Conservation (phyloP, 2,329 filamentous ascomycete species). For the Fusarium sacchari region DNA sequence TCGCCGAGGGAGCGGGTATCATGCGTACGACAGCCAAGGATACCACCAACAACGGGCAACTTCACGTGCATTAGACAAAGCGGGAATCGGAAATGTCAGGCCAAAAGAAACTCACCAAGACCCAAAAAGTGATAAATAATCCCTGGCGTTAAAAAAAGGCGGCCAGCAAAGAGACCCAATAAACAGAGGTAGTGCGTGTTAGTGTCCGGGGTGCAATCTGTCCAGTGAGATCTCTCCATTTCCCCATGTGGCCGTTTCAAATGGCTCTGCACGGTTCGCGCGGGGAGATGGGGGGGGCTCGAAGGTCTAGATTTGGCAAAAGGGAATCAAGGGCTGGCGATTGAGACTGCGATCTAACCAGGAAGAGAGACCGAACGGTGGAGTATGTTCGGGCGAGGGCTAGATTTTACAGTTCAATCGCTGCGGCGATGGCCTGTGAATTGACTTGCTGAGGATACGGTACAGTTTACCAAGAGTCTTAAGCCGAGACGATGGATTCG, state of each 20-base stretch:
- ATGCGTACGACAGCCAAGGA: neutral
- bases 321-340: neutral
- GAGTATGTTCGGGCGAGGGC: neutral
- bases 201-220: slow-evolving; percentile 5
- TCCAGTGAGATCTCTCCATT: slow-evolving; percentile 23
- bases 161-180: neutral
- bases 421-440: too few species aligned
- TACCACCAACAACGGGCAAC: neutral
- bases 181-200: neutral
- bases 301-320: slow-evolving; percentile 9
- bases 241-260: slow-evolving; percentile 35
- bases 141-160: neutral
- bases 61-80: slow-evolving; percentile 4
- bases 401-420: neutral
- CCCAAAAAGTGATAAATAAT: neutral
- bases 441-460: neutral
- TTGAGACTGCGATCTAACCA: slow-evolving; percentile 7
- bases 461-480: neutral
- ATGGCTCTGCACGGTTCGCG: slow-evolving; percentile 11
- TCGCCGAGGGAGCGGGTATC: neutral
- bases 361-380: slow-evolving; percentile 30
- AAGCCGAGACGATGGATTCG: neutral
- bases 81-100: slow-evolving; percentile 6
- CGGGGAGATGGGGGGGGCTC: neutral
- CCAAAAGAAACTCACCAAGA: neutral